phyloP scores from a whole-genome alignment of 208 protist species.

The Acanthamoeba castellanii region DNA sequence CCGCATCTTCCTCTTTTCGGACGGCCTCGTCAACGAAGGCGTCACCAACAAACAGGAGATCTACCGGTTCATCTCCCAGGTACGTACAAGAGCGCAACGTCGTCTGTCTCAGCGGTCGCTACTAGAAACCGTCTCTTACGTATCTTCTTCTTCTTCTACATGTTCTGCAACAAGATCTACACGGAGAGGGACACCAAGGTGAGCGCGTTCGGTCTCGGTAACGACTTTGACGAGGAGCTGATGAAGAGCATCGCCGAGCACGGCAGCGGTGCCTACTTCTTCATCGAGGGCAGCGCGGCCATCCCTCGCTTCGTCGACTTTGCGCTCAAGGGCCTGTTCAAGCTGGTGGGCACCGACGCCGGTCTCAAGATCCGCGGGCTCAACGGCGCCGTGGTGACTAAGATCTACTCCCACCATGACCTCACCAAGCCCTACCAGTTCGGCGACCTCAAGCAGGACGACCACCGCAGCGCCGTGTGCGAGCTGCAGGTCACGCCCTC shows the following conservation, averaged over 20 bases:
- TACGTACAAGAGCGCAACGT: neutral
- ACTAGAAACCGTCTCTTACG: neutral
- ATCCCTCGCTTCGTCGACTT: conserved; percentile 68
- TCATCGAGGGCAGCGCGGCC: conserved; percentile 69
- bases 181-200: conserved; percentile 62
- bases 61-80: conserved; percentile 1
- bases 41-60: conserved; percentile 44
- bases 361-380: conserved; percentile 19
- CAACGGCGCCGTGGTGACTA: conserved; percentile 30
- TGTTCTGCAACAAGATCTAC: neutral
- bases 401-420: conserved; percentile 55
- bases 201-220: conserved; percentile 66
- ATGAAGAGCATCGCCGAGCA: conserved; percentile 67
- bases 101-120: neutral
- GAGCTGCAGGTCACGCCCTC: conserved; percentile 60
- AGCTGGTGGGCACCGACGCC: conserved; percentile 48
- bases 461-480: conserved; percentile 18
- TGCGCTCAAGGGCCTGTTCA: conserved; percentile 69
- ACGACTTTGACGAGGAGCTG: conserved; percentile 70
- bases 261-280: conserved; percentile 64
- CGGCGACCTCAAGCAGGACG: conserved; percentile 68
- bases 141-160: neutral
- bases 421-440: conserved; percentile 65
- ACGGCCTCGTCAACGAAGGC: conserved; percentile 70
- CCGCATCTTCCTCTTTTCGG: conserved; percentile 71